Conservation (phyloP, 2,329 filamentous ascomycete species). For the Dactylellina haptotyla region DNA sequence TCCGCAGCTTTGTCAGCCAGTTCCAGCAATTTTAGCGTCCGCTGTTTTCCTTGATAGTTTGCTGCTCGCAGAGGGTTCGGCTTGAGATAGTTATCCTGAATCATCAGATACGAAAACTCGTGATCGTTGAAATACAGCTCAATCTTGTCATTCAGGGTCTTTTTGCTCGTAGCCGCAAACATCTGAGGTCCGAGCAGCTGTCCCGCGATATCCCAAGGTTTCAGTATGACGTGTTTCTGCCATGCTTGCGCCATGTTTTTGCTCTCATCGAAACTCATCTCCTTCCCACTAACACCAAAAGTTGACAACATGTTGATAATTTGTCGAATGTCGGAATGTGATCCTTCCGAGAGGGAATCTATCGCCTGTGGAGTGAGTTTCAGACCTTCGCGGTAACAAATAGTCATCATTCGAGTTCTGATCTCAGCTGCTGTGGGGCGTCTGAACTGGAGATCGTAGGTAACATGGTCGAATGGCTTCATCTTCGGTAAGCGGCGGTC, state of each 20-base stretch:
- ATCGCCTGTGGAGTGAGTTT: constrained; percentile 85
- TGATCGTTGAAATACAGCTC: constrained; percentile 99
- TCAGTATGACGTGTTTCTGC: constrained; percentile 96
- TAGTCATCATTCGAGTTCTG: constrained; percentile 90
- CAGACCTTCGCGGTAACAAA: constrained; percentile 88
- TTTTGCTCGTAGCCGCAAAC: constrained; percentile 82
- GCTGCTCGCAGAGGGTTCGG: constrained; percentile 76
- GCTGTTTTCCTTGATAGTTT: constrained; percentile 72
- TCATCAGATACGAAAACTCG: constrained; percentile 96
- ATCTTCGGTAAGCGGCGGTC: constrained; percentile 93
- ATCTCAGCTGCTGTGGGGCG: constrained; percentile 92
- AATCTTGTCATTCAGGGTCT: constrained; percentile 95
- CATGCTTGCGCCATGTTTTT: constrained; percentile 95
- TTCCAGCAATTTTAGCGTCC: constrained; percentile 83
- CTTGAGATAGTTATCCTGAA: constrained; percentile 95
- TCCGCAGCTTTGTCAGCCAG: constrained; percentile 87
- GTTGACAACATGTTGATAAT: constrained; percentile 99
- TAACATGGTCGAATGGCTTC: constrained; percentile 92
- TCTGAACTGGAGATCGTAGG: constrained; percentile 85
- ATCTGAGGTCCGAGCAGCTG: constrained; percentile 90
- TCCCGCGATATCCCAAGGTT: constrained; percentile 96
- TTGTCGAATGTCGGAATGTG: constrained; percentile 93
- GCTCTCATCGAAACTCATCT: constrained; percentile 82
- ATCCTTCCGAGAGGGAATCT: constrained; percentile 93
- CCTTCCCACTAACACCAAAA: constrained; percentile 79